Evolutionary conservation across 73 alveolate species (phyloP).

Genomic region (Durusdinium trenchii): DNA sequence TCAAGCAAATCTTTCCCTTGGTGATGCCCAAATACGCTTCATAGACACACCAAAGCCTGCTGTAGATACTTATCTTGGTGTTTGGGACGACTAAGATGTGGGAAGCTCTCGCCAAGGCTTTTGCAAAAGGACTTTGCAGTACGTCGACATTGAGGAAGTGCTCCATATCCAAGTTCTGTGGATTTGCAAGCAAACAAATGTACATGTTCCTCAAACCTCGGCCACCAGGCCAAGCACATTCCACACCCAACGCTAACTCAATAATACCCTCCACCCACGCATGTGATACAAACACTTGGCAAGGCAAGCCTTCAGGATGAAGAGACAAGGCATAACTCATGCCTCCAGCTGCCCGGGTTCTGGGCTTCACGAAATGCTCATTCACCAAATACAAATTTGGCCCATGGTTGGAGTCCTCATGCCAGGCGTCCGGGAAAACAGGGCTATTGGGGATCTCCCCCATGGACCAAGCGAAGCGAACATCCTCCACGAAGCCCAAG

Average conservation of each 20-base stretch:
- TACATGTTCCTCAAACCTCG: constrained; percentile 31
- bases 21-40: constrained; percentile 53
- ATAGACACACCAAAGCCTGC: constrained; percentile 45
- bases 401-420: neutral
- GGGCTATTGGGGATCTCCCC: neutral
- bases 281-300: constrained; percentile 38
- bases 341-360: constrained; percentile 46
- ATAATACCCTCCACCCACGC: constrained; percentile 60
- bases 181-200: constrained; percentile 39
- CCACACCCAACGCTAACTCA: neutral
- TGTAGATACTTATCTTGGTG: constrained; percentile 53
- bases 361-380: constrained; percentile 20
- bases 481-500: constrained; percentile 56
- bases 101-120: constrained; percentile 57
- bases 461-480: neutral
- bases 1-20: constrained; percentile 15
- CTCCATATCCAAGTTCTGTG: constrained; percentile 60
- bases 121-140: constrained; percentile 68
- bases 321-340: constrained; percentile 49
- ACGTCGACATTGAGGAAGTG: constrained; percentile 41
- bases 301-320: constrained; percentile 44
- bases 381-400: constrained; percentile 53
- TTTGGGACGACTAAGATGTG: constrained; percentile 81
- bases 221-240: constrained; percentile 32
- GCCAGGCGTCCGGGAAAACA: neutral